Conservation (phyloP, 1,284 basidiomycete species). For the Sanguinoderma infundibulare region DNA sequence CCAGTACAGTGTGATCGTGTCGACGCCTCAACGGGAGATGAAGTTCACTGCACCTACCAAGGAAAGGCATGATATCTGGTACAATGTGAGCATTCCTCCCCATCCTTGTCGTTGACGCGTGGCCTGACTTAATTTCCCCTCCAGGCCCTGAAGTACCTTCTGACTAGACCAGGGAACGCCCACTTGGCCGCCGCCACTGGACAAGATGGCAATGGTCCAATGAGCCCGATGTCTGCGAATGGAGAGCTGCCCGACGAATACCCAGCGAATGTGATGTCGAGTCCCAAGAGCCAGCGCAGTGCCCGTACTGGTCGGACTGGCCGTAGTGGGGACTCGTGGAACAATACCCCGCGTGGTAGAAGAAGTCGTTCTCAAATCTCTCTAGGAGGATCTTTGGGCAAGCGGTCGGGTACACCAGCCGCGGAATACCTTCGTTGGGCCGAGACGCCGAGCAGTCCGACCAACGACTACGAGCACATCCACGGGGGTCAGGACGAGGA, state of each 20-base stretch:
- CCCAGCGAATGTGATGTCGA: conserved; percentile 48
- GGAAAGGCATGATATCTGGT: conserved; percentile 97
- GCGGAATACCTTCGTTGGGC: conserved; percentile 85
- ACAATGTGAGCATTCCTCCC: conserved; percentile 61
- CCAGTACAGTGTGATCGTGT: conserved; percentile 92
- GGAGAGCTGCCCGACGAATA: conserved; percentile 57
- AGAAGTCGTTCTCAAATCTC: conserved; percentile 80
- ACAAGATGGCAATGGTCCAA: conserved; percentile 44
- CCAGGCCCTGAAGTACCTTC: conserved; percentile 84
- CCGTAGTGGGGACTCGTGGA: conserved; percentile 63
- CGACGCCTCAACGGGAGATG: conserved; percentile 94
- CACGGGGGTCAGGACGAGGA: conserved; percentile 52
- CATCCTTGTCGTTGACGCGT: neutral
- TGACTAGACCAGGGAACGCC: conserved; percentile 66
- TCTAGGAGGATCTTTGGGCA: conserved; percentile 72
- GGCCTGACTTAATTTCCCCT: neutral
- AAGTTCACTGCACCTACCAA: conserved; percentile 95
- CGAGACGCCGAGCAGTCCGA: conserved; percentile 71
- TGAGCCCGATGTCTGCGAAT: conserved; percentile 58
- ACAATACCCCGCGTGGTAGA: conserved; percentile 73
- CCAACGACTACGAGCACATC: conserved; percentile 69
- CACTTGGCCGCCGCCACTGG: conserved; percentile 46
- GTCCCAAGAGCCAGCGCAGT: conserved; percentile 75
- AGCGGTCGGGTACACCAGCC: conserved; percentile 88
- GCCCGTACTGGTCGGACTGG: conserved; percentile 54